Percentiles rank a stretch among this genome's conserved stretches.
phyloP scores from a whole-genome alignment of 202 grass and related monocot species.

The Musa balbisiana region DNA sequence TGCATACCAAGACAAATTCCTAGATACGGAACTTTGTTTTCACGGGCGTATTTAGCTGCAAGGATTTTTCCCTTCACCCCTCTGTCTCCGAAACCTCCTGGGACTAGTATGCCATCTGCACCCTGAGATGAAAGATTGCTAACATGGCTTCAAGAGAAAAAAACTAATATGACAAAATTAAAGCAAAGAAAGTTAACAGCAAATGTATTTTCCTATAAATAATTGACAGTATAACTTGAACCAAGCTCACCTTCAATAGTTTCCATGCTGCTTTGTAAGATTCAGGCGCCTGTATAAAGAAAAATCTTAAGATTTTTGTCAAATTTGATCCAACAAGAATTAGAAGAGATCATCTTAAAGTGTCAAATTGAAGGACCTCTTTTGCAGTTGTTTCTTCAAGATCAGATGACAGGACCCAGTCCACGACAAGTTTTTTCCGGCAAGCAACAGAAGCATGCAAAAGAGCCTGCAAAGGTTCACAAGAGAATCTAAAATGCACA shows the following conservation, averaged over 20 bases:
- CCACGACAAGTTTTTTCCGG: constrained; percentile 74
- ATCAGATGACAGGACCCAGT: constrained; percentile 83
- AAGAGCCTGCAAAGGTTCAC: constrained; percentile 60
- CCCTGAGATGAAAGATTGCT: background rate
- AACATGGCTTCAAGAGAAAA: background rate
- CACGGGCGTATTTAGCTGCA: constrained; percentile 20
- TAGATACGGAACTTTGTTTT: constrained; percentile 15
- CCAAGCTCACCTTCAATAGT: constrained; percentile 4
- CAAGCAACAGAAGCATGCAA: constrained; percentile 82
- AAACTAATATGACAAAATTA: background rate
- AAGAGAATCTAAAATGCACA: background rate
- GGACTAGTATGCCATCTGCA: constrained; percentile 19
- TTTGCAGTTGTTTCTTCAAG: constrained; percentile 70
- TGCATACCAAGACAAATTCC: constrained; percentile 25
- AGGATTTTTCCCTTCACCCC: constrained; percentile 21
- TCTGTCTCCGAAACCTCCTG: constrained; percentile 22
- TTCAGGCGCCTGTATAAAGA: constrained; percentile 12
- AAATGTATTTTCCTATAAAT: background rate
- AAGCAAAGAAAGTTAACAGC: background rate
- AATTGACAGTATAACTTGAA: background rate
- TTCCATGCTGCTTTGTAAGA: constrained; percentile 15
- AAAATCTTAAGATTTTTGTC: background rate
- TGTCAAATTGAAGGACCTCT: constrained; percentile 2
- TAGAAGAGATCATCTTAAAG: background rate
- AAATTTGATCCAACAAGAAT: background rate